These are phyloP conservation scores for Poteriospumella lacustris DNA, from an alignment of 108 stramenopile genomes.

Conservation along the genomic window DNA sequence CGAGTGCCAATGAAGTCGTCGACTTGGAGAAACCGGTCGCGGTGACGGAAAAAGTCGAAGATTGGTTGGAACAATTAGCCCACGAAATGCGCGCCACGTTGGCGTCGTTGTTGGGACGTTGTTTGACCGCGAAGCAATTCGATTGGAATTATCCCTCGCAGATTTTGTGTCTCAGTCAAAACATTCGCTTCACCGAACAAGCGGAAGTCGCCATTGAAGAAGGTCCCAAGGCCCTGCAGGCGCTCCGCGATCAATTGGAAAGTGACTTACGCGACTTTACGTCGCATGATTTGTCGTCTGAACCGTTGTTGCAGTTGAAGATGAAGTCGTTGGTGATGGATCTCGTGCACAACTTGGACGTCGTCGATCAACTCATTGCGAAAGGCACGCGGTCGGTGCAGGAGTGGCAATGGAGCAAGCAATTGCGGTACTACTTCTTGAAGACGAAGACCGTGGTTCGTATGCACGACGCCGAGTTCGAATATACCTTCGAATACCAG, in stretches of 20 bases:
- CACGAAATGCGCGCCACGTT: slow-evolving; percentile 55
- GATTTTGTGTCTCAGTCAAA: slow-evolving; percentile 55
- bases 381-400: neutral
- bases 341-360: slow-evolving; percentile 57
- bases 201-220: slow-evolving; percentile 50
- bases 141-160: slow-evolving; percentile 43
- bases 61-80: slow-evolving; percentile 57
- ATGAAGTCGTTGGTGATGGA: slow-evolving; percentile 60
- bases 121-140: slow-evolving; percentile 35
- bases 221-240: neutral
- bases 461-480: slow-evolving; percentile 50
- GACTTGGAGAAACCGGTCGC: slow-evolving; percentile 47
- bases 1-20: slow-evolving; percentile 48
- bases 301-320: slow-evolving; percentile 59
- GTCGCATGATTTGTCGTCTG: slow-evolving; percentile 46
- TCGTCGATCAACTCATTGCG: slow-evolving; percentile 50
- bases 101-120: slow-evolving; percentile 33
- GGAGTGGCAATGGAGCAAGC: slow-evolving; percentile 63
- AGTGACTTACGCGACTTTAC: slow-evolving; percentile 48
- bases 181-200: slow-evolving; percentile 52
- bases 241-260: slow-evolving; percentile 37
- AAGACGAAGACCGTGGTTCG: neutral
- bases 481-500: slow-evolving; percentile 65
- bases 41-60: slow-evolving; percentile 51
- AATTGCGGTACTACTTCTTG: slow-evolving; percentile 55